These are phyloP conservation scores for Saitozyma podzolica DNA, from an alignment of 768 basidiomycete genomes.

Conservation along the genomic window DNA sequence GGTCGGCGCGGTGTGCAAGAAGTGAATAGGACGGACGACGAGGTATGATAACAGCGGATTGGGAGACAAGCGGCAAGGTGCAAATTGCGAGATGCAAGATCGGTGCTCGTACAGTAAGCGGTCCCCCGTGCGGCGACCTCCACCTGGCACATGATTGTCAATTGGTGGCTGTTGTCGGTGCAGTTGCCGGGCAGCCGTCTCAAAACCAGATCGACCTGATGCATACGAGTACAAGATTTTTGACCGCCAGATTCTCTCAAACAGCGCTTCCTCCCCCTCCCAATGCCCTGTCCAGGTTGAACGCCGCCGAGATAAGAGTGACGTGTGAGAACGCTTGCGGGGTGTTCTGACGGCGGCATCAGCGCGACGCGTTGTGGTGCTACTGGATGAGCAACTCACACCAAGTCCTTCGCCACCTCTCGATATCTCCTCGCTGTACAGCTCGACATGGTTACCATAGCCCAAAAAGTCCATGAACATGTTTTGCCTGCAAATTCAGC, in stretches of 20 bases:
- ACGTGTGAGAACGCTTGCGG: conserved; percentile 55
- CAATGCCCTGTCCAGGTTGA: conserved; percentile 49
- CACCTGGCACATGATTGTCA: too few relatives aligned
- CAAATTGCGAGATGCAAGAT: too few relatives aligned
- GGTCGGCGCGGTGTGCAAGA: too few relatives aligned
- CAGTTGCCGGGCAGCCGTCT: too few relatives aligned
- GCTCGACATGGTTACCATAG: conserved; percentile 79
- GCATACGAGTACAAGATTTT: too few relatives aligned
- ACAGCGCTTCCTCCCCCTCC: conserved; percentile 10
- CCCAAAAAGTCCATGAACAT: conserved; percentile 77
- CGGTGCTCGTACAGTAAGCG: too few relatives aligned
- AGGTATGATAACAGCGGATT: too few relatives aligned
- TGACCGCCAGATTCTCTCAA: neutral
- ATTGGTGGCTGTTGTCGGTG: too few relatives aligned
- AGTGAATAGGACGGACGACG: too few relatives aligned
- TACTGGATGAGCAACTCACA: conserved; percentile 35
- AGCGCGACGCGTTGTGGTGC: neutral
- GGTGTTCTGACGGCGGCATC: conserved; percentile 36
- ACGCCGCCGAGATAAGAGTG: conserved; percentile 48
- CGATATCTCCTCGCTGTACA: conserved; percentile 67
- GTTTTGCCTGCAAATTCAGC: conserved; percentile 39
- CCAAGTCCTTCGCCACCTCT: conserved; percentile 71
- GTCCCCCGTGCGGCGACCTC: too few relatives aligned
- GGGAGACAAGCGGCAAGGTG: too few relatives aligned
- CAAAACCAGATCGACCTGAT: too few relatives aligned